Evolutionary conservation across 768 basidiomycete species (phyloP).

Genomic region (Gloeostereum incarnatum): DNA sequence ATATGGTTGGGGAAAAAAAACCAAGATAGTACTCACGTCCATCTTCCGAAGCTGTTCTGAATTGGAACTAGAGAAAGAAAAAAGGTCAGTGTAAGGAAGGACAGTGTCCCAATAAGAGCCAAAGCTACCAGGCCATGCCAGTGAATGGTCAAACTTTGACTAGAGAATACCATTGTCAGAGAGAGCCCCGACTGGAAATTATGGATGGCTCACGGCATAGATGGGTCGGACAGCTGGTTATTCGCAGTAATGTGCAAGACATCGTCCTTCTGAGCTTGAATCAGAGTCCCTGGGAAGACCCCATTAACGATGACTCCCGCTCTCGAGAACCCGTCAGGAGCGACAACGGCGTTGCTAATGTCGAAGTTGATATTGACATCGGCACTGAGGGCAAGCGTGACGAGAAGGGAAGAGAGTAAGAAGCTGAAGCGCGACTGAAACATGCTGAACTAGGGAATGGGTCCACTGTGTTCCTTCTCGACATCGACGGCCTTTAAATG

Average conservation of each 20-base stretch:
- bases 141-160: conserved; percentile 20
- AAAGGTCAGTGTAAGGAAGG: not conserved
- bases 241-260: conserved; percentile 21
- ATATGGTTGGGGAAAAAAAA: too few species aligned
- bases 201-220: conserved; percentile 18
- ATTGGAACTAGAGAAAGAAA: conserved; percentile 20
- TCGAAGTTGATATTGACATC: conserved; percentile 18
- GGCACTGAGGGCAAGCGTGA: not conserved
- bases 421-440: too few species aligned
- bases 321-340: conserved; percentile 31
- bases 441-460: too few species aligned
- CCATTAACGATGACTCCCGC: conserved; percentile 32
- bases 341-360: conserved; percentile 26
- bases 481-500: too few species aligned
- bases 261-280: conserved; percentile 29
- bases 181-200: not conserved
- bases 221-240: conserved; percentile 19
- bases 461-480: too few species aligned
- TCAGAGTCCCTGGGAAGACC: conserved; percentile 26
- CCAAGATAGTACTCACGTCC: conserved; percentile 19
- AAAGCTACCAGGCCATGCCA: conserved; percentile 19
- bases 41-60: conserved; percentile 33
- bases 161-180: conserved; percentile 3
- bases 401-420: not conserved
- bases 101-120: too few species aligned